These are phyloP conservation scores for Parascedosporium putredinis DNA, from an alignment of 2,329 filamentous ascomycete species.

Conservation along the genomic window DNA sequence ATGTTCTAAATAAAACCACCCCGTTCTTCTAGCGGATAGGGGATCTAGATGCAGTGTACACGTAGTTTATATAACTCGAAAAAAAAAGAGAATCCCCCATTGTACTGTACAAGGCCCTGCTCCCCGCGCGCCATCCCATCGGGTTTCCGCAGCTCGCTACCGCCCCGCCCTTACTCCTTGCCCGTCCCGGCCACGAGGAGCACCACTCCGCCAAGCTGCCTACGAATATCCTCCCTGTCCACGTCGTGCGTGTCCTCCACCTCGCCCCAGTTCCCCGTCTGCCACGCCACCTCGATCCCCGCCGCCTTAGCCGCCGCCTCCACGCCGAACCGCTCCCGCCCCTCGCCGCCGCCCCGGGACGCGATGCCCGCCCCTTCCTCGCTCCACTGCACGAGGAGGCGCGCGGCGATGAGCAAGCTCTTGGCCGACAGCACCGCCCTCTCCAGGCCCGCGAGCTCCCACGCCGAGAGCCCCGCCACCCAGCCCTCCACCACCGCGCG, in stretches of 20 bases:
- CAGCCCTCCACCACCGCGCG: slow-evolving; percentile 67
- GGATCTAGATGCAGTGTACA: too few relatives aligned
- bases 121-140: too few relatives aligned
- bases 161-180: neutral
- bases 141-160: too few relatives aligned
- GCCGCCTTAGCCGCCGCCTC: slow-evolving; percentile 71
- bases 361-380: slow-evolving; percentile 44
- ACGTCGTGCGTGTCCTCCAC: slow-evolving; percentile 98
- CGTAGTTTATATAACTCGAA: too few relatives aligned
- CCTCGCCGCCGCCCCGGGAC: slow-evolving; percentile 19
- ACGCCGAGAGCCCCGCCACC: slow-evolving; percentile 60
- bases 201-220: slow-evolving; percentile 81
- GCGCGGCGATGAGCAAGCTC: slow-evolving; percentile 66
- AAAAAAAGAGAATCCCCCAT: too few relatives aligned
- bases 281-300: slow-evolving; percentile 80
- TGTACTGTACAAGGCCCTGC: too few relatives aligned
- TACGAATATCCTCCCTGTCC: slow-evolving; percentile 75
- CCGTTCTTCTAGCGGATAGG: too few relatives aligned
- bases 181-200: slow-evolving; percentile 61
- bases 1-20: too few relatives aligned
- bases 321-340: slow-evolving; percentile 52
- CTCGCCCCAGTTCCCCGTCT: slow-evolving; percentile 86
- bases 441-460: slow-evolving; percentile 81
- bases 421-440: slow-evolving; percentile 76
- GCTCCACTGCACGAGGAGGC: slow-evolving; percentile 82